Percentiles rank a stretch among this genome's conserved stretches.
Conservation (phyloP, 257 asterid genomes). For the Thymus mandschuricus region DNA sequence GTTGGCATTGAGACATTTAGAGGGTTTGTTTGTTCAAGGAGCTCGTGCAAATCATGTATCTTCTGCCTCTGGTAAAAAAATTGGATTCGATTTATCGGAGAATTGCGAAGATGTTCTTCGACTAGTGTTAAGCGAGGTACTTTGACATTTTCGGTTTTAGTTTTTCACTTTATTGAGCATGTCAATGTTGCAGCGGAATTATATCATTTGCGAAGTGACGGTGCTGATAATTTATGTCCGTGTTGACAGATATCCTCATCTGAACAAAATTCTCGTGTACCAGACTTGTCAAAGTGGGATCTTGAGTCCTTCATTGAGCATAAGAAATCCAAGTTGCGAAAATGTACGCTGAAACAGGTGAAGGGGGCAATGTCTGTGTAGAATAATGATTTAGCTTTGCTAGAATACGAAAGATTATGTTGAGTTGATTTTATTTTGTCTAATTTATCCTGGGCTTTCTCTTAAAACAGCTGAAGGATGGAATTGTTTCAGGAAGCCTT, state of each 20-base stretch:
- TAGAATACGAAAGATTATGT: constrained; percentile 9
- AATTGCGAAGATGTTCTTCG: constrained; percentile 3
- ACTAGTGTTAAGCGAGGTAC: constrained; percentile 9
- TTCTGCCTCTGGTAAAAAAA: not conserved
- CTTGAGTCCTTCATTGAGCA: constrained; percentile 20
- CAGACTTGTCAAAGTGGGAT: constrained; percentile 23
- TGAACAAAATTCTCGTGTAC: not conserved
- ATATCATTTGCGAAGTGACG: constrained; percentile 4
- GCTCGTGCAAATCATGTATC: constrained; percentile 18
- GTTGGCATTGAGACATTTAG: constrained; percentile 9
- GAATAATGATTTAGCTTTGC: not conserved
- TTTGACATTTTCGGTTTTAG: not conserved
- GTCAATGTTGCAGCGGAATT: not conserved
- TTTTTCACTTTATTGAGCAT: not conserved
- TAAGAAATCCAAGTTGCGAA: constrained; percentile 3
- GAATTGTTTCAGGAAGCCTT: constrained; percentile 44
- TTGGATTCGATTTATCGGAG: constrained; percentile 3
- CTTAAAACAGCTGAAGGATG: constrained; percentile 30
- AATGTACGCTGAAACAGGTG: constrained; percentile 16
- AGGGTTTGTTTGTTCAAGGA: constrained; percentile 8
- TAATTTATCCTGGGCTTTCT: not conserved
- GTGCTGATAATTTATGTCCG: not conserved
- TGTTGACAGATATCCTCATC: constrained; percentile 5
- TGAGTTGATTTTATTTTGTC: constrained; percentile 4
- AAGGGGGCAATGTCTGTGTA: not conserved